Evolutionary conservation across 495 filamentous ascomycete genomes (phyloP).

Genomic region (Penicillium ucsense): DNA sequence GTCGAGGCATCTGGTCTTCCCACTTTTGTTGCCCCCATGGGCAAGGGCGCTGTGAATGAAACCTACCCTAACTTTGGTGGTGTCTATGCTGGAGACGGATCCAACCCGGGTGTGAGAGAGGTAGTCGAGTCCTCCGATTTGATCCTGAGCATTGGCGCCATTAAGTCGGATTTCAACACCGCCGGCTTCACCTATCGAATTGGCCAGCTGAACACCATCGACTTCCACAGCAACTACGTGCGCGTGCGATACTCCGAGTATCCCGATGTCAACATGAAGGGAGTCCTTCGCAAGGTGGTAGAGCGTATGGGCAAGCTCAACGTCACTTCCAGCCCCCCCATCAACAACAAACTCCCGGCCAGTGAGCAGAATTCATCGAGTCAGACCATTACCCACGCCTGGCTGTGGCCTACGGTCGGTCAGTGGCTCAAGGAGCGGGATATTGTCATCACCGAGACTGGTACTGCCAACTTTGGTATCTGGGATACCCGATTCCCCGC

Average conservation of each 20-base stretch:
- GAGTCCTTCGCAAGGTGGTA: constrained; percentile 69
- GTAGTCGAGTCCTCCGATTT: constrained; percentile 74
- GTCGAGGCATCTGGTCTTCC: constrained; percentile 68
- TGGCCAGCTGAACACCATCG: constrained; percentile 73
- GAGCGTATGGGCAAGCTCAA: constrained; percentile 49
- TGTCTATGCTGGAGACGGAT: constrained; percentile 80
- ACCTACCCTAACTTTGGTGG: constrained; percentile 66
- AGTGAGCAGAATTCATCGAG: constrained; percentile 33
- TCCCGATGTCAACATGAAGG: constrained; percentile 74
- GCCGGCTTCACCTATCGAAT: constrained; percentile 80
- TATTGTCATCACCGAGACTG: constrained; percentile 80
- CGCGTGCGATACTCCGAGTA: constrained; percentile 75
- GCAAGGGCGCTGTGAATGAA: constrained; percentile 82
- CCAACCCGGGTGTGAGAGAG: constrained; percentile 57
- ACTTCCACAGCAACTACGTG: constrained; percentile 74
- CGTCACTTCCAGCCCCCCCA: constrained; percentile 26
- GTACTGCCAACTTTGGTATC: constrained; percentile 83
- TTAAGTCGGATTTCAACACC: constrained; percentile 89
- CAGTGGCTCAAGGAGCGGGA: constrained; percentile 69
- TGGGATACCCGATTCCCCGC: constrained; percentile 78
- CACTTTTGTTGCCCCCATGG: constrained; percentile 85
- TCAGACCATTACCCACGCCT: constrained; percentile 66
- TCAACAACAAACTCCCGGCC: constrained; percentile 49
- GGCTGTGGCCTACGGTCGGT: constrained; percentile 76
- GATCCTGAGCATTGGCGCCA: constrained; percentile 71